Base-by-base conservation (phyloP, 176 grass and related monocot genomes). In the Pontederia paniculata region DNA sequence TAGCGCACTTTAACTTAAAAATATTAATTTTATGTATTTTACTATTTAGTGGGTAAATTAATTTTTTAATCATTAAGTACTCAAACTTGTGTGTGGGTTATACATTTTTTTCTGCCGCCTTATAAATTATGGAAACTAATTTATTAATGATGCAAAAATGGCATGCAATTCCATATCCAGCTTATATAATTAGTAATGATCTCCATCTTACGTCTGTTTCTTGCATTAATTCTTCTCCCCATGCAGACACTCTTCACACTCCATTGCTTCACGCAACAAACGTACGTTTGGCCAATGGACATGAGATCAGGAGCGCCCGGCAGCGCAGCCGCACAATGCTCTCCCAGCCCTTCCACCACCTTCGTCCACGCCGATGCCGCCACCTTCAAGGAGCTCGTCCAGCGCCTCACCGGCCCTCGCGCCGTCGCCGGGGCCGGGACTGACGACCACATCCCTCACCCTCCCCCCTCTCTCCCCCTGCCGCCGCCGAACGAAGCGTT, bases 311-410 rank as follows among this genome's bases (percentile, higher is more conserved):
- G 66, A 57, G 12, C 52, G 9, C 10, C 44, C 50, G 12, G 48
- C 77, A 13, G 23, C 48, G 13, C 22, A 63, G 45, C 21, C 50
- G 13, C 7, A 21, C 23, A 9, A 21, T 1, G 45, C 46, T 8
- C 73, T 73, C 25, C 28, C 28, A 37, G 28, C 28, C 28, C 3
- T 37, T 62, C 73, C 48, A 82, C 79, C 23, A 82, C 79, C 41
- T 82, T 76, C 19, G 68, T 82, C 42, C 79, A 73, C 21, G 65
- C 73, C 43, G 79, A 82, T 48, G 66, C 68, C 37, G 21, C 73
- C 61, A 52, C 73, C 55, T 82, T 82, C 62, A 82, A 82, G 60
- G 79, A 82, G 47, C 73, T 82, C 15, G 79, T 77, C 21, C 79
- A 82, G 66, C 67, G 79, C 18, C 79, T 82, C 54, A 82, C 79